Evolutionary conservation across 441 rosid genomes (phyloP).

Genomic region (Eruca vesicaria): DNA sequence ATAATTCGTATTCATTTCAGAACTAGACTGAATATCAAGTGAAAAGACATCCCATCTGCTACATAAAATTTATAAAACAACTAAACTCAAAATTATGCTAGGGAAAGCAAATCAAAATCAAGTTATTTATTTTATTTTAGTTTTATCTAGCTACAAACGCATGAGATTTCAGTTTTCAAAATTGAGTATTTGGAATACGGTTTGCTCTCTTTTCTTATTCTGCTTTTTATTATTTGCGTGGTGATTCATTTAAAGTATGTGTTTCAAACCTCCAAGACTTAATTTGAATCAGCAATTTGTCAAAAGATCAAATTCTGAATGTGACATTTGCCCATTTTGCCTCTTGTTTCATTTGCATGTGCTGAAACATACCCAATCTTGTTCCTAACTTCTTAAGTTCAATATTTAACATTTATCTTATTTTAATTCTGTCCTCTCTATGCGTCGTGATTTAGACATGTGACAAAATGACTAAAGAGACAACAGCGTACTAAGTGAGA

Average conservation of each 20-base stretch:
- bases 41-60: not conserved
- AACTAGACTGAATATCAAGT: not conserved
- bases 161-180: not conserved
- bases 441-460: not conserved
- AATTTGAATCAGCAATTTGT: not conserved
- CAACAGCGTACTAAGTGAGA: not conserved
- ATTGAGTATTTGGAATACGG: not conserved
- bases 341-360: conserved; percentile 5
- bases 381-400: conserved; percentile 16
- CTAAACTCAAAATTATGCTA: not conserved
- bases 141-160: not conserved
- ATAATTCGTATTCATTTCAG: not conserved
- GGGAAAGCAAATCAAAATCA: not conserved
- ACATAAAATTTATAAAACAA: not conserved
- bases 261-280: not conserved
- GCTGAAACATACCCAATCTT: conserved; percentile 19
- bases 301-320: conserved; percentile 1
- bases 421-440: not conserved
- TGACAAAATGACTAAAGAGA: not conserved
- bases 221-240: not conserved
- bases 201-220: not conserved
- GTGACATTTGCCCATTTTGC: conserved; percentile 24
- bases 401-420: not conserved
- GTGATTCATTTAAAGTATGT: not conserved
- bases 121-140: not conserved